phyloP scores from a whole-genome alignment of 2,329 filamentous ascomycete species.

The Coniochaeta sp. region DNA sequence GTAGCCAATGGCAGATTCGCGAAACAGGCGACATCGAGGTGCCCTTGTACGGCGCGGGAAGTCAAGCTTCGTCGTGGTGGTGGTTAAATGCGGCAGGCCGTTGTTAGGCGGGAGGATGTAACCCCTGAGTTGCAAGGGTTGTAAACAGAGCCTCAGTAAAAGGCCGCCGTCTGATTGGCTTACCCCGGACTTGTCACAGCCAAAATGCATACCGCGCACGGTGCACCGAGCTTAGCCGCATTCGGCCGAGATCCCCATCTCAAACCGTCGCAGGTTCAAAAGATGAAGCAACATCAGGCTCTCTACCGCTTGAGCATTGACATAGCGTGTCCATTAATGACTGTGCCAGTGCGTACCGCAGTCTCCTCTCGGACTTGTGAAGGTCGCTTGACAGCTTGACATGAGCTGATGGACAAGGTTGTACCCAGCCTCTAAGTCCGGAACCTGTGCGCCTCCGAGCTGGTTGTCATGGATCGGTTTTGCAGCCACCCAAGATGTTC shows the following conservation, averaged over 20 bases:
- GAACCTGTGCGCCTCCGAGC: background rate
- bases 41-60: background rate
- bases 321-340: constrained; percentile 2
- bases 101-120: background rate
- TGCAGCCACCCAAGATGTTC: background rate
- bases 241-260: constrained; percentile 12
- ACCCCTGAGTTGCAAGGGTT: background rate
- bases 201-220: background rate
- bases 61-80: background rate
- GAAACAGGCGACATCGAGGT: background rate
- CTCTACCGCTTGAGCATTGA: constrained; percentile 13
- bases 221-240: background rate
- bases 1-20: background rate
- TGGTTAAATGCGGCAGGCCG: background rate
- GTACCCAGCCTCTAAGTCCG: background rate
- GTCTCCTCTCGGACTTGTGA: background rate
- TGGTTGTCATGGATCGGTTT: background rate
- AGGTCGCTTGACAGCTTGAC: background rate
- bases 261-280: constrained; percentile 16
- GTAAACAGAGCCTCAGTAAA: background rate
- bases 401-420: background rate
- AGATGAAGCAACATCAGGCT: constrained; percentile 11
- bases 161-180: background rate
- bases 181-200: background rate
- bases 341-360: background rate